Evolutionary conservation across 2,329 filamentous ascomycete genomes (phyloP).

Genomic region (Botryotinia globosa): DNA sequence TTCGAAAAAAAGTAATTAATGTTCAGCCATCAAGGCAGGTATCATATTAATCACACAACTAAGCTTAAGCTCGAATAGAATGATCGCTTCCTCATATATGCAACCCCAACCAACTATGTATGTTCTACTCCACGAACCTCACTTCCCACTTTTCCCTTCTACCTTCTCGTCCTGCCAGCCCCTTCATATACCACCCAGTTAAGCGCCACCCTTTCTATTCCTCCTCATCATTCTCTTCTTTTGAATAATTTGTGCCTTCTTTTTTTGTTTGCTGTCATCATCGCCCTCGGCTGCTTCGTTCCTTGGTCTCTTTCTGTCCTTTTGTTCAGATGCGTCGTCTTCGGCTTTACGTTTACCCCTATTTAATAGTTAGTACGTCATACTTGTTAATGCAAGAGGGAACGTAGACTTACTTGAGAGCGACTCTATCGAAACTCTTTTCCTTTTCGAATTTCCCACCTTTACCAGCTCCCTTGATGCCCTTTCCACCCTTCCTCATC

Average conservation of each 20-base stretch:
- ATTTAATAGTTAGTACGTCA: background rate
- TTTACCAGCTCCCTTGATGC: conserved; percentile 25
- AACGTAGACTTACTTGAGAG: conserved; percentile 14
- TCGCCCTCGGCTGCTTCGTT: conserved; percentile 36
- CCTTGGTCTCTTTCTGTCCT: conserved; percentile 20
- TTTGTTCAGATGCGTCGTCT: conserved; percentile 11
- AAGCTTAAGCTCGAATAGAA: background rate
- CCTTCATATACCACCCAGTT: background rate
- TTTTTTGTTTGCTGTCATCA: conserved; percentile 55
- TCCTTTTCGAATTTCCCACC: conserved; percentile 27
- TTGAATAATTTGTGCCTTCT: conserved; percentile 75
- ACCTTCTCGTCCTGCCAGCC: background rate
- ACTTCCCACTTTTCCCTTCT: background rate
- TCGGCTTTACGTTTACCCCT: conserved; percentile 24
- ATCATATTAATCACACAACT: background rate
- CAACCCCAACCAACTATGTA: background rate
- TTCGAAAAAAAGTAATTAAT: background rate
- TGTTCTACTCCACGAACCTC: background rate
- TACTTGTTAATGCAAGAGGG: background rate
- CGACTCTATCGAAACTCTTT: conserved; percentile 31
- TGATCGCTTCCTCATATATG: background rate
- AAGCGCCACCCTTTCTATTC: conserved; percentile 40
- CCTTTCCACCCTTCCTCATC: conserved; percentile 39
- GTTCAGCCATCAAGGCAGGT: conserved; percentile 3
- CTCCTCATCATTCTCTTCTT: conserved; percentile 79